Base-by-base conservation (phyloP, 2,329 filamentous ascomycete species). In the Microsporum canis region DNA sequence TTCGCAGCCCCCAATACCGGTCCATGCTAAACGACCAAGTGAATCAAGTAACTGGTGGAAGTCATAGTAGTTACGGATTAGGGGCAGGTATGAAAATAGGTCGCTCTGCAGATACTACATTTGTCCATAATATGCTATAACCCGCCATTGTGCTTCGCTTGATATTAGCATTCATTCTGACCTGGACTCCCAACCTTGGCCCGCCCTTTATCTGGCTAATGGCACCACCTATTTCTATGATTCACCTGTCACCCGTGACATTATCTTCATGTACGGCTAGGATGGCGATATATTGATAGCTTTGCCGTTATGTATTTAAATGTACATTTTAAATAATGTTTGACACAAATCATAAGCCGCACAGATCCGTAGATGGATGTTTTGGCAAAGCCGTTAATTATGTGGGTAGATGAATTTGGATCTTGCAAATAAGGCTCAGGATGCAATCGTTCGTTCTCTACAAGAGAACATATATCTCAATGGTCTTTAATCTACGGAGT, bases 41-140 rank as follows among this genome's bases (percentile, higher is more conserved):
- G n/a, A 57, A 34, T 47, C 41, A 38, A 36, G 57, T 43, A 23
- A 41, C 38, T 1, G 29, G 57, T 27, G 29, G 39, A 4, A 34
- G 14, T 47, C 41, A 59, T 5, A 59, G 57, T 27, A 63, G 55
- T 31, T 62, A 64, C 41, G 63, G 62, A 10, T 49, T 66, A 3
- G 64, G 63, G 29, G 60, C 64, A 27, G 63, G 64, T 5, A 61
- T 66, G 5, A 66, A 65, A 59, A 60, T 64, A 31, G 63, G 64
- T n/a, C 61, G 64, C 12, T 61, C 63, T 3, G 53, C 60, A 8
- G 53, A 61, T n/a, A 6, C 29, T 14, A 14, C 58, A 10, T 31
- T 57, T 17, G 8, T n/a, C 23, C 43, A 29, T 29, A 17, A 27
- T 47, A 12, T 34, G 27, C 39, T 34, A 55, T 34, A 17, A 41